Evolutionary conservation across 352 stramenopile genomes (phyloP), one percentile per base, ranked within the genome.

Genomic region (Pythium dissotocum): DNA sequence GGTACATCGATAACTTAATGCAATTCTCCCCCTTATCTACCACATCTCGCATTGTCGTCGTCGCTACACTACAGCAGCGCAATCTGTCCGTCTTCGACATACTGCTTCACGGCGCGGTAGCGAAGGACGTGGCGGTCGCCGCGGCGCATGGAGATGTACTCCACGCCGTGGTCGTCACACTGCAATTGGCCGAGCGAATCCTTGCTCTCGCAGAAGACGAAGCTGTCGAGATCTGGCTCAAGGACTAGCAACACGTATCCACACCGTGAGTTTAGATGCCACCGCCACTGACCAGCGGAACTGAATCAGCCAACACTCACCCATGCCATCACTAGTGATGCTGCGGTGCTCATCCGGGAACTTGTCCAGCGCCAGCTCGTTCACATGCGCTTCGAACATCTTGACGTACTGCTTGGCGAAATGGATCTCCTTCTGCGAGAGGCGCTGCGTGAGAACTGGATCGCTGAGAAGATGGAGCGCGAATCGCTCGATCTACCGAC

Each of bases 121-220:
- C 87, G 84, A 58, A 94, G 65, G 30, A 94, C 84, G 61, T 91
- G 83, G 32, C 85, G 84, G 75, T 94, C 83, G 12, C 69, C 55
- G 13, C 81, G 65, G 46, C 78, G 83, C 48, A 93, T 78, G 5
- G 79, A 76, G 33, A 94, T 74, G 60, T 80, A 85, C 36, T 90
- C 83, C 28, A 77, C 70, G 28, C 87, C 87, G 18, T 83, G 82
- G 61, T 95, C 85, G 62, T 95, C 87, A 32, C 76, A 82, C 75
- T 91, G 78, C 44, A 95, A 69, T 33, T 85, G 71, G 2, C 78
- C 76, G 6, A 88, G 73, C 14, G 77, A 73, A 14, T 68, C 66
- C 48, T 83, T 85, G 64, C 82, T 89, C 70, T 93, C 78, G 61
- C 85, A 93, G 57, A 95, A 93, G 33, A 95, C 87, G 65, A 95